These are phyloP conservation scores for Centrapalus pauciflorus DNA, from an alignment of 129 eudicot species.

Conservation along the genomic window DNA sequence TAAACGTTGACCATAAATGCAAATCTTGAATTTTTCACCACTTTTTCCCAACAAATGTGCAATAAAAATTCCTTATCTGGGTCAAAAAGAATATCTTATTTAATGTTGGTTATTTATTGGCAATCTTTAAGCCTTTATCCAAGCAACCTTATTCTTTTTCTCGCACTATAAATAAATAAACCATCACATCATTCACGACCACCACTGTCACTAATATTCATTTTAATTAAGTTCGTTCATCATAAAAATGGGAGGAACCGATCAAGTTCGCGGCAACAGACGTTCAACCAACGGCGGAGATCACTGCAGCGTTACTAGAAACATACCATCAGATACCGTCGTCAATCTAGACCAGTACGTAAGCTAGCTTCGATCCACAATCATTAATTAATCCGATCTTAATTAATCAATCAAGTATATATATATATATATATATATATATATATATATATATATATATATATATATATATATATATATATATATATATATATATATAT, in stretches of 20 bases:
- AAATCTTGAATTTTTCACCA: slow-evolving; percentile 25
- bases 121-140: slow-evolving; percentile 11
- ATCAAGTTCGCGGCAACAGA: slow-evolving; percentile 17
- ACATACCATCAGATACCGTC: slow-evolving; percentile 20
- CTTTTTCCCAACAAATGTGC: slow-evolving; percentile 15
- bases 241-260: slow-evolving; percentile 21
- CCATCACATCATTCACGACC: slow-evolving; percentile 13
- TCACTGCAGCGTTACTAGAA: slow-evolving; percentile 6
- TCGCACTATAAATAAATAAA: slow-evolving; percentile 29
- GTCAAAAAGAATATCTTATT: slow-evolving; percentile 20
- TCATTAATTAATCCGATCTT: too few relatives aligned
- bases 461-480: too few relatives aligned
- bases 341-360: slow-evolving; percentile 67
- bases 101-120: neutral
- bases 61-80: neutral
- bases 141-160: slow-evolving; percentile 12
- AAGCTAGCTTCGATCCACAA: neutral
- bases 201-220: slow-evolving; percentile 13
- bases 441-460: too few relatives aligned
- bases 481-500: too few relatives aligned
- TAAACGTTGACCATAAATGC: slow-evolving; percentile 16
- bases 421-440: neutral
- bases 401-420: too few relatives aligned
- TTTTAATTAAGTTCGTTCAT: neutral
- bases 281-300: slow-evolving; percentile 15